phyloP scores from a whole-genome alignment of 306 rosid species.

The Gleditsia sinensis region DNA sequence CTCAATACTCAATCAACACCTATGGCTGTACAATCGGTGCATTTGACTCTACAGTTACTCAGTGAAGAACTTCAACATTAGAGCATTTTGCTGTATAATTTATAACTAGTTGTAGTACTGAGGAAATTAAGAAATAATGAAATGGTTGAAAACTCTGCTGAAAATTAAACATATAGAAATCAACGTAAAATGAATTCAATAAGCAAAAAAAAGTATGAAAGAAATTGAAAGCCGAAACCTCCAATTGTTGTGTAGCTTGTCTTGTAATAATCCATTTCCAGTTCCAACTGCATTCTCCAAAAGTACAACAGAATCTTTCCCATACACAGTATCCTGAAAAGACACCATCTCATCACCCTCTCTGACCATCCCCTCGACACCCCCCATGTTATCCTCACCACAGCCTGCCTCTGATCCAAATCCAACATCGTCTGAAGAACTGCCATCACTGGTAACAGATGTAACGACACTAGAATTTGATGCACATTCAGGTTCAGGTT shows the following conservation, averaged over 20 bases:
- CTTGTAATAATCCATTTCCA: conserved; percentile 39
- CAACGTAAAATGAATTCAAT: not conserved
- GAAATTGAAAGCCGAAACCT: conserved; percentile 73
- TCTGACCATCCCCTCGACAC: conserved; percentile 41
- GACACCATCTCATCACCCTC: conserved; percentile 38
- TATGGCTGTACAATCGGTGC: conserved; percentile 3
- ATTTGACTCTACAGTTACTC: conserved; percentile 22
- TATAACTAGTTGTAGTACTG: not conserved
- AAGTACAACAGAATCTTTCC: conserved; percentile 36
- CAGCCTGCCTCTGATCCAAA: conserved; percentile 37
- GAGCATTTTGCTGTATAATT: conserved; percentile 29
- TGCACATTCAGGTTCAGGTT: conserved; percentile 49
- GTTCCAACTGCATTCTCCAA: conserved; percentile 30
- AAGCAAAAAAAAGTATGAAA: not conserved
- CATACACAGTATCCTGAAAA: conserved; percentile 32
- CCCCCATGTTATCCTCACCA: conserved; percentile 43
- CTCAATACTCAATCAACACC: not conserved
- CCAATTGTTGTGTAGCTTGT: conserved; percentile 44
- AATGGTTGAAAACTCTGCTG: not conserved
- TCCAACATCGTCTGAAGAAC: conserved; percentile 62
- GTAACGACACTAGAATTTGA: conserved; percentile 68
- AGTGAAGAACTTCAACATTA: conserved; percentile 18
- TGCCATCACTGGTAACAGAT: conserved; percentile 54
- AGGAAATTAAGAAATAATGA: conserved; percentile 28
- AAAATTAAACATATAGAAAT: not conserved